Evolutionary conservation across 805 yeast genomes (phyloP).

Genomic region (Metschnikowia dekortorum): DNA sequence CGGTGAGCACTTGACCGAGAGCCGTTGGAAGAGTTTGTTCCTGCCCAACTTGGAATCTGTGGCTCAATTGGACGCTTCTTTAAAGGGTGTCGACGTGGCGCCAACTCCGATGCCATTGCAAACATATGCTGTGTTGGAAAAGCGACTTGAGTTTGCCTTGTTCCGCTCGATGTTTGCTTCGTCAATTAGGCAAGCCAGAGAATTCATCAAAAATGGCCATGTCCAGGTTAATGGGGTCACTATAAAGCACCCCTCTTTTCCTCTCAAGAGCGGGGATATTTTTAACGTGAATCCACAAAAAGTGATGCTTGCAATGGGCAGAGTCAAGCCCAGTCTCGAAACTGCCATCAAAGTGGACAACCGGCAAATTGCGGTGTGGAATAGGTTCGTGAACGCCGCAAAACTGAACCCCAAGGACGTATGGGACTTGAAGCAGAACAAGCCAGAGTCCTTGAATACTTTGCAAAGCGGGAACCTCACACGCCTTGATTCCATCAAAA

Average conservation of each 20-base stretch:
- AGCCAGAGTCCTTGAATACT: constrained; percentile 35
- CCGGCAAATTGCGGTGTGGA: constrained; percentile 72
- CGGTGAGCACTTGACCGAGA: constrained; percentile 88
- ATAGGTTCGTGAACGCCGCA: constrained; percentile 60
- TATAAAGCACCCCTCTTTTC: constrained; percentile 74
- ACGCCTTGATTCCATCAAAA: constrained; percentile 18
- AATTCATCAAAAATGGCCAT: constrained; percentile 72
- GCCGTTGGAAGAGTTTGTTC: constrained; percentile 71
- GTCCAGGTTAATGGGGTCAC: constrained; percentile 82
- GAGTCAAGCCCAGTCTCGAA: constrained; percentile 70
- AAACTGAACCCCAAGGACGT: constrained; percentile 51
- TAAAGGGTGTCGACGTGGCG: constrained; percentile 51
- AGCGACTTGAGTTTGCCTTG: constrained; percentile 82
- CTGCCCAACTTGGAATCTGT: constrained; percentile 72
- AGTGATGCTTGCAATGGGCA: constrained; percentile 81
- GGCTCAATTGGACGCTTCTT: constrained; percentile 81
- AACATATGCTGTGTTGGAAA: constrained; percentile 83
- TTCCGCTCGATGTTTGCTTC: constrained; percentile 93
- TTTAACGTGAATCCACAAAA: constrained; percentile 82
- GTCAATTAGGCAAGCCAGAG: constrained; percentile 90
- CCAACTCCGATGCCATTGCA: constrained; percentile 84
- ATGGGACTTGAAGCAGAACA: constrained; percentile 47
- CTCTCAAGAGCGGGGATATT: constrained; percentile 78
- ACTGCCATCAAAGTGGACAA: constrained; percentile 67
- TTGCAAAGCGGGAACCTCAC: constrained; percentile 14